Base-by-base conservation (phyloP, 371 early-diverging fungal genomes). In the Chytridiales sp. region DNA sequence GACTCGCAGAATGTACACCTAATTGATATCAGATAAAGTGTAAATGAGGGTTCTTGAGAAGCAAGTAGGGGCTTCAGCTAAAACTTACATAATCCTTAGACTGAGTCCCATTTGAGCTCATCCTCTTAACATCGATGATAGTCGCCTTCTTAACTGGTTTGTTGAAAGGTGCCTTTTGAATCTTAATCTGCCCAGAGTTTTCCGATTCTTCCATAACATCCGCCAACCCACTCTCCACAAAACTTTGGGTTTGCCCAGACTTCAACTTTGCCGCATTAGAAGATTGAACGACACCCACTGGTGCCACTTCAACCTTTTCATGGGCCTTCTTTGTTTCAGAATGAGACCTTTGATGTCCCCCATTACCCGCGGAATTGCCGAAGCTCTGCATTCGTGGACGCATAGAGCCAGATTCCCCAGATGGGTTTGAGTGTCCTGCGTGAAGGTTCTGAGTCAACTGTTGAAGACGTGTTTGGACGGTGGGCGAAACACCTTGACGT, bases 1-100 rank as follows among this genome's bases (percentile, higher is more conserved):
- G 4, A 69, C 69, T 36, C 66, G 50, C 22, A 70, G 58, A 24
- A 48, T 36, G 54, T 69, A 69, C n/a, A 68, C 41, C 68, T 69
- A 46, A 27, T n/a, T n/a, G n/a, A n/a, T n/a, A n/a, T n/a, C n/a
- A n/a, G n/a, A n/a, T n/a, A n/a, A n/a, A n/a, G n/a, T 11, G 22
- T 36, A 6, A 8, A 53, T 35, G 41, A 13, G 19, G 31, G 49
- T 49, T 27, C 11, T 6, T 21, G 32, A 15, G 49, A 13, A n/a
- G n/a, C 39, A 39, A 31, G 13, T 17, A 9, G 9, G 13, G 27
- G 31, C 49, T 49, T 8, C 0, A 30, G 15, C 21, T 21, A 13
- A 0, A 3, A 55, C 62, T 55, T 34, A 61, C 65, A 60, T 56
- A 60, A 38, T 65, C 61, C 40, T 61, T 61, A 1, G 54, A 6